phyloP scores from a whole-genome alignment of 345 rosid genomes.

The Iberis pinnata region DNA sequence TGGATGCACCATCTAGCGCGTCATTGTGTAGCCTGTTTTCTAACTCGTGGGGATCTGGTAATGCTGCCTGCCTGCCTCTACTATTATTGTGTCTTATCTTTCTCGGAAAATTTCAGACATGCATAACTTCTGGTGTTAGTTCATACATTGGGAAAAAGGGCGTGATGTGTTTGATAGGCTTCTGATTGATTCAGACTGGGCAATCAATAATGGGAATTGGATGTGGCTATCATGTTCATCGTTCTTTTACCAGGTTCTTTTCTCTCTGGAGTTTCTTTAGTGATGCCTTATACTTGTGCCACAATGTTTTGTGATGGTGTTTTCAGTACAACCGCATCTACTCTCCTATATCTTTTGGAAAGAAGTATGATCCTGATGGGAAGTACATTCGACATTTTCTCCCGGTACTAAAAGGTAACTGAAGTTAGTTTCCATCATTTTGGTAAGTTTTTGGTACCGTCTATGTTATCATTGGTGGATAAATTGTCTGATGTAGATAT shows the following conservation, averaged over 20 bases:
- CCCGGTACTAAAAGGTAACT: slow-evolving; percentile 78
- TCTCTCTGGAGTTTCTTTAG: neutral
- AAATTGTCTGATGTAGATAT: slow-evolving; percentile 46
- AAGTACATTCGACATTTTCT: slow-evolving; percentile 79
- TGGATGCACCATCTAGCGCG: slow-evolving; percentile 98
- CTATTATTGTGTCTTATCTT: slow-evolving; percentile 7
- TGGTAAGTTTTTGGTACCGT: neutral
- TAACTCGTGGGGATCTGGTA: slow-evolving; percentile 96
- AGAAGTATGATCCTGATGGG: slow-evolving; percentile 84
- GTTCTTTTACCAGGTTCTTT: slow-evolving; percentile 79
- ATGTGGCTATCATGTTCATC: slow-evolving; percentile 95
- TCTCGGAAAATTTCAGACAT: slow-evolving; percentile 19
- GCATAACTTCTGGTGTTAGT: slow-evolving; percentile 46
- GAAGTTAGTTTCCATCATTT: neutral
- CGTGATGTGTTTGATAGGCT: slow-evolving; percentile 91
- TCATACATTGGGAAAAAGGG: slow-evolving; percentile 96
- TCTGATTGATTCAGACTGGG: slow-evolving; percentile 93
- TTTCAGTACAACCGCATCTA: slow-evolving; percentile 80
- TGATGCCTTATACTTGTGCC: neutral
- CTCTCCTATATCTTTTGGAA: slow-evolving; percentile 81
- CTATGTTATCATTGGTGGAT: neutral
- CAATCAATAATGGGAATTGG: slow-evolving; percentile 91
- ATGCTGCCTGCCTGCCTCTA: slow-evolving; percentile 14
- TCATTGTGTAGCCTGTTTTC: slow-evolving; percentile 88
- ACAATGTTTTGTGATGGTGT: slow-evolving; percentile 15